Evolutionary conservation across 2,329 filamentous ascomycete genomes (phyloP).

Genomic region (Xylaria sp.): DNA sequence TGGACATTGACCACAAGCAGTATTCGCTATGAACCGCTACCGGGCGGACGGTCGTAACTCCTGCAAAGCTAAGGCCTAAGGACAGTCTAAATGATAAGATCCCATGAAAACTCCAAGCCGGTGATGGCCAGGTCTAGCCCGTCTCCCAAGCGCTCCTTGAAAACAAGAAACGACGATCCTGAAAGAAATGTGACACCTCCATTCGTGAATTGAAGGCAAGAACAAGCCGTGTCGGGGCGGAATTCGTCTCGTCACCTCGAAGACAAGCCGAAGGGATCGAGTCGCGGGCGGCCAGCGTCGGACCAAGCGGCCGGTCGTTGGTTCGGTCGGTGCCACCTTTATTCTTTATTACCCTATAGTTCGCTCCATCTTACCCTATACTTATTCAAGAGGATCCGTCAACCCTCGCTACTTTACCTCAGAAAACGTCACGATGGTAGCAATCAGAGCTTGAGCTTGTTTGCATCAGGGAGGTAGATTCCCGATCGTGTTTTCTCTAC

Average conservation of each 20-base stretch:
- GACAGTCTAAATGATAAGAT: background rate
- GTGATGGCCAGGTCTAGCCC: conserved; percentile 4
- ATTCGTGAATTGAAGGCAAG: background rate
- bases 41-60: background rate
- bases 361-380: conserved; percentile 36
- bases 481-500: background rate
- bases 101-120: background rate
- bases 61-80: background rate
- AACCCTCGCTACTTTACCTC: conserved; percentile 3
- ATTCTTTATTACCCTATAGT: conserved; percentile 40
- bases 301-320: conserved; percentile 10
- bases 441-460: background rate
- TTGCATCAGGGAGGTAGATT: conserved; percentile 16
- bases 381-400: conserved; percentile 30
- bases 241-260: background rate
- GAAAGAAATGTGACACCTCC: background rate
- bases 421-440: conserved; percentile 28
- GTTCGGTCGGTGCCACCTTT: conserved; percentile 5
- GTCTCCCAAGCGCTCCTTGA: background rate
- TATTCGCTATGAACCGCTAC: too few relatives aligned
- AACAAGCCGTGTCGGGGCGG: background rate
- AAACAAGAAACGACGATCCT: background rate
- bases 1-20: background rate
- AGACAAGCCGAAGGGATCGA: background rate
- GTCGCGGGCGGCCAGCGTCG: conserved; percentile 30